phyloP scores from a whole-genome alignment of 192 early-diverging fungal species.

The Gryganskiella cystojenkinii region DNA sequence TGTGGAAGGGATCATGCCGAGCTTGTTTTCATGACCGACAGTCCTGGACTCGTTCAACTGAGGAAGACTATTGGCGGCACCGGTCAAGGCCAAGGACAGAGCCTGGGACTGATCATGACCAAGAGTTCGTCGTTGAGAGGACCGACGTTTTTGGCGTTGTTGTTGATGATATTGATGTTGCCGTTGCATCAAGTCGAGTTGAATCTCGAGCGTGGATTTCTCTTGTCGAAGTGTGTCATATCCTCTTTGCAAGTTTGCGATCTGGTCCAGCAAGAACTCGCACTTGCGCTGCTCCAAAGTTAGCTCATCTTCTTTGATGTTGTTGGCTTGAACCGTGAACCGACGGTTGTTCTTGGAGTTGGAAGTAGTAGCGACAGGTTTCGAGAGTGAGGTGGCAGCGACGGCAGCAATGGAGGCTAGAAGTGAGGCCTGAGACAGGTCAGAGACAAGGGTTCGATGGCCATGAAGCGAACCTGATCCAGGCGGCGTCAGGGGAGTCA shows the following conservation, averaged over 20 bases:
- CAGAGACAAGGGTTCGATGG: background rate
- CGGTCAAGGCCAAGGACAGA: slow-evolving; percentile 29
- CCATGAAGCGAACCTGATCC: too few relatives aligned
- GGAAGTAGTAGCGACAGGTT: slow-evolving; percentile 23
- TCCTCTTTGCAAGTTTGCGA: slow-evolving; percentile 39
- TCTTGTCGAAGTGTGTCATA: slow-evolving; percentile 46
- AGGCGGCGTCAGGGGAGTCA: background rate
- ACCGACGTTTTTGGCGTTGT: slow-evolving; percentile 48
- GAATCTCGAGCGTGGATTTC: slow-evolving; percentile 43
- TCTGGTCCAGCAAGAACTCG: slow-evolving; percentile 49
- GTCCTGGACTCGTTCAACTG: too few relatives aligned
- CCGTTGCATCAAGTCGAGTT: slow-evolving; percentile 45
- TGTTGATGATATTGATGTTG: slow-evolving; percentile 52
- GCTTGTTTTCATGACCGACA: background rate
- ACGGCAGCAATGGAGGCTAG: slow-evolving; percentile 33
- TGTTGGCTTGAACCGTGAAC: slow-evolving; percentile 37
- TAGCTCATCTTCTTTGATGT: slow-evolving; percentile 25
- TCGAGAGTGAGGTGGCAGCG: slow-evolving; percentile 21
- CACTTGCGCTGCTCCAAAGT: slow-evolving; percentile 46
- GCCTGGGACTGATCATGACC: slow-evolving; percentile 30
- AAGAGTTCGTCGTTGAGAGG: slow-evolving; percentile 32
- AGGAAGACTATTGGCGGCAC: background rate
- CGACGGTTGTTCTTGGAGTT: slow-evolving; percentile 25
- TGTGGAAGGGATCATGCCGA: slow-evolving; percentile 13
- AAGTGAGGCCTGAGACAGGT: slow-evolving; percentile 19